Percentiles rank a stretch among this genome's conserved stretches.
These are phyloP conservation scores for Solanum bulbocastanum DNA, from an alignment of 257 asterid species.

Conservation along the genomic window DNA sequence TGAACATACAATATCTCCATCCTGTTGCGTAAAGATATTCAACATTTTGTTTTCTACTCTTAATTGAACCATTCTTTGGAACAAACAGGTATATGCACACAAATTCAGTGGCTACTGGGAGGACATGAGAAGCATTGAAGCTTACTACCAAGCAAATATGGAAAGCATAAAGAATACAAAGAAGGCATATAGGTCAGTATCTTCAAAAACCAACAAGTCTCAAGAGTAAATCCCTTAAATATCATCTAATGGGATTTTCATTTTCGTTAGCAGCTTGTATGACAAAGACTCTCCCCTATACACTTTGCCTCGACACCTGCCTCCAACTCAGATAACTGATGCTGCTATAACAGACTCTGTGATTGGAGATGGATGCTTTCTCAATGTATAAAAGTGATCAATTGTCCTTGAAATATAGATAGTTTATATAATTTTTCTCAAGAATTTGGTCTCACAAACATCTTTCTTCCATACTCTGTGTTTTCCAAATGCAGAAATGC, in stretches of 20 bases:
- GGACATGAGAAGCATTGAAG: constrained; percentile 70
- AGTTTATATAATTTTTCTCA: background rate
- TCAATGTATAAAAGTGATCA: constrained; percentile 37
- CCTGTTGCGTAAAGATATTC: background rate
- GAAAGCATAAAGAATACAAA: constrained; percentile 35
- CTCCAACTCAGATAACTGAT: constrained; percentile 71
- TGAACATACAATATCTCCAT: background rate
- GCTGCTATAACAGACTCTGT: constrained; percentile 66
- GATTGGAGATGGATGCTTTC: constrained; percentile 78
- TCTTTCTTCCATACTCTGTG: background rate
- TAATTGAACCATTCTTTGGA: background rate
- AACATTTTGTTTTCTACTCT: background rate
- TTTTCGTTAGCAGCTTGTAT: constrained; percentile 41
- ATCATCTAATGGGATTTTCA: background rate
- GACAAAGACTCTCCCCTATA: constrained; percentile 54
- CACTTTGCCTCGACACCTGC: constrained; percentile 78
- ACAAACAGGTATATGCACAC: constrained; percentile 43
- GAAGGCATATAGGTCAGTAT: constrained; percentile 40
- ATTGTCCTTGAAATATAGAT: background rate
- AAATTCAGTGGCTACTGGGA: constrained; percentile 76
- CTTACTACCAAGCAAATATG: constrained; percentile 71
- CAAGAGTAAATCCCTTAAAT: constrained; percentile 1
- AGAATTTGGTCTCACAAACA: background rate
- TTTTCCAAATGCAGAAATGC: constrained; percentile 47
- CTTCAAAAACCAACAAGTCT: background rate